Base-by-base conservation (phyloP, 2,329 filamentous ascomycete genomes). In the Ophiocordyceps unilateralis region DNA sequence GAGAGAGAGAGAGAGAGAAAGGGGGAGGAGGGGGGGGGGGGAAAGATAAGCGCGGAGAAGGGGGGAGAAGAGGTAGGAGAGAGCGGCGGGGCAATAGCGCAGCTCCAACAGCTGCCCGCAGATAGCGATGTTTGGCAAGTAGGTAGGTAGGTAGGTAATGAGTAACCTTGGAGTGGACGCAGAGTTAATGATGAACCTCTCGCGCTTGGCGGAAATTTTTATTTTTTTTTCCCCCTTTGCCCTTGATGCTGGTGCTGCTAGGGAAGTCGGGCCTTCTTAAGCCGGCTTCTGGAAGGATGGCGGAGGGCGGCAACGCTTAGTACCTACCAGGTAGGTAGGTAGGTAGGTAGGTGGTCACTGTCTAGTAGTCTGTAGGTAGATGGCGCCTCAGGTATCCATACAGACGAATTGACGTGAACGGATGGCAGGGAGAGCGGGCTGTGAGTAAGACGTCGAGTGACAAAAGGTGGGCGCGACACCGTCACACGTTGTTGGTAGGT, bases 241-340 rank as follows among this genome's bases (percentile, higher is more conserved):
- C n/a, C 32, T 36, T 36, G 17, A 11, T 24, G 12, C n/a, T n/a
- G n/a, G n/a, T 24, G 24, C 24, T 26, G 24, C 24, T 12, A 26
- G 40, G 40, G 36, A 36, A 28, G 38, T 42, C 40, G 40, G 26
- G 24, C 43, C 43, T 42, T 44, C 43, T 44, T 44, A 44, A 40
- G 40, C 37, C 40, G 36, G 36, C 42, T 45, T 46, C 45, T 47
- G 45, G 44, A 48, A 45, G 41, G 41, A 45, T 43, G 43, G 41
- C 30, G 24, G 12, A 26, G 24, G 24, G 24, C 12, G 12, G 24
- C 24, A 26, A 12, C 9, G 7, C 24, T 26, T 26, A 26, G 24
- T 26, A 26, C 24, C 12, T 26, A 26, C 24, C 12, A 26, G 24
- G 24, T 26, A 26, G 24, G 24, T 11, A 26, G 23, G 23, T 26